Evolutionary conservation across 495 filamentous ascomycete genomes (phyloP).

Genomic region (Lasiosphaeria hispida): DNA sequence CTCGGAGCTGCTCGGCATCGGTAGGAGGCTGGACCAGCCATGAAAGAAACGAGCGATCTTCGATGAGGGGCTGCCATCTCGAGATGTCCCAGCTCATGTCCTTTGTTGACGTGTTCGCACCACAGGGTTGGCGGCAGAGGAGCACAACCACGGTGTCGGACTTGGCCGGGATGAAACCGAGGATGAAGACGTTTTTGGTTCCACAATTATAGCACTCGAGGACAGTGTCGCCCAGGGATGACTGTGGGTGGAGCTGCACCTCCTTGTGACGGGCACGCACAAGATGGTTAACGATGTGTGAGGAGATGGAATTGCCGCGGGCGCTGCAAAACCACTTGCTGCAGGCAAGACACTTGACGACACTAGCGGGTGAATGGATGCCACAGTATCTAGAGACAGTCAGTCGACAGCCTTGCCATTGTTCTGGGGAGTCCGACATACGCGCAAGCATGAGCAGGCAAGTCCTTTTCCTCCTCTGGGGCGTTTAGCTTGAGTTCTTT

Average conservation of each 20-base stretch:
- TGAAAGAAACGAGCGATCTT: conserved; percentile 89
- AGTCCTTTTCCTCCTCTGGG: conserved; percentile 80
- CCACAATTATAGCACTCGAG: conserved; percentile 99
- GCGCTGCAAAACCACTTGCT: conserved; percentile 99
- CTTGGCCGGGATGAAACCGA: conserved; percentile 99
- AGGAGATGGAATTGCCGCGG: conserved; percentile 92
- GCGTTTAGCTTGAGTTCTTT: conserved; percentile 63
- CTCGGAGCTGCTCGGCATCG: conserved; percentile 93
- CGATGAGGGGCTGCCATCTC: conserved; percentile 95
- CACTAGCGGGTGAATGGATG: conserved; percentile 91
- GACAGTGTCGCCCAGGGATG: conserved; percentile 93
- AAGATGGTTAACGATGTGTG: conserved; percentile 97
- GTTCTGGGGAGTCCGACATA: conserved; percentile 48
- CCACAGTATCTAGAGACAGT: conserved; percentile 75
- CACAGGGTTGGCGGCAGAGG: conserved; percentile 94
- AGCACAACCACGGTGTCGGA: conserved; percentile 98
- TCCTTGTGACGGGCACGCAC: conserved; percentile 98
- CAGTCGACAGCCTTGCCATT: conserved; percentile 6
- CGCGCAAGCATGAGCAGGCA: conserved; percentile 96
- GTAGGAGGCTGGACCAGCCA: conserved; percentile 91
- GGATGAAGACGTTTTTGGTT: conserved; percentile 98
- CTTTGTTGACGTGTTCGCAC: conserved; percentile 91
- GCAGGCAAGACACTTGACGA: conserved; percentile 93
- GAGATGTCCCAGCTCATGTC: conserved; percentile 99
- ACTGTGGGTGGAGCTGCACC: conserved; percentile 92